Percentiles rank a stretch among this genome's conserved stretches.
phyloP scores from a whole-genome alignment of 73 alveolate genomes.

The Paramecium octaurelia region DNA sequence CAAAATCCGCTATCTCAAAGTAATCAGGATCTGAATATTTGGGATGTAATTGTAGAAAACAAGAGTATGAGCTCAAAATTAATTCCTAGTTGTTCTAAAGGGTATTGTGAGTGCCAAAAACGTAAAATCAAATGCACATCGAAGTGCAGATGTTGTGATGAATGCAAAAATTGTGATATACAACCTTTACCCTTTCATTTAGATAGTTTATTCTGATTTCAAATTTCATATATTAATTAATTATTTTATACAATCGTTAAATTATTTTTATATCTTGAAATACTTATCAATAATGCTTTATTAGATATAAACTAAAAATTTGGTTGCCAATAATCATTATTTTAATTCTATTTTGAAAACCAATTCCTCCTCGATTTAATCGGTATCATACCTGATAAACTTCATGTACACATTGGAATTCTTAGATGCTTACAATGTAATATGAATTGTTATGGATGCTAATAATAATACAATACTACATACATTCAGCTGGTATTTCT shows the following conservation, averaged over 20 bases:
- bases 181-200: not conserved
- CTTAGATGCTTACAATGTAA: not conserved
- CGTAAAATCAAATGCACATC: constrained; percentile 21
- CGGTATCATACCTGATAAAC: constrained; percentile 23
- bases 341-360: not conserved
- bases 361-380: not conserved
- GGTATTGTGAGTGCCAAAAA: constrained; percentile 23
- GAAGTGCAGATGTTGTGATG: not conserved
- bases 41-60: constrained; percentile 5
- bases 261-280: not conserved
- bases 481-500: constrained; percentile 13
- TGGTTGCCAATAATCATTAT: not conserved
- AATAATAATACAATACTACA: not conserved
- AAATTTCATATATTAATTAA: not conserved
- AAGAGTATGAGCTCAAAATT: not conserved
- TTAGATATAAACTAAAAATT: not conserved
- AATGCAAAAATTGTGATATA: not conserved
- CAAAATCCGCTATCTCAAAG: not conserved
- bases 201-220: constrained; percentile 1
- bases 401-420: not conserved
- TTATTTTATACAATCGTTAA: not conserved
- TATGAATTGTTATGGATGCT: not conserved
- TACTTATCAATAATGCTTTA: not conserved
- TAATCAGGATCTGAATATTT: not conserved
- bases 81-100: constrained; percentile 2